Evolutionary conservation across 2,329 filamentous ascomycete species (phyloP).

Genomic region (Helminthosporium solani): DNA sequence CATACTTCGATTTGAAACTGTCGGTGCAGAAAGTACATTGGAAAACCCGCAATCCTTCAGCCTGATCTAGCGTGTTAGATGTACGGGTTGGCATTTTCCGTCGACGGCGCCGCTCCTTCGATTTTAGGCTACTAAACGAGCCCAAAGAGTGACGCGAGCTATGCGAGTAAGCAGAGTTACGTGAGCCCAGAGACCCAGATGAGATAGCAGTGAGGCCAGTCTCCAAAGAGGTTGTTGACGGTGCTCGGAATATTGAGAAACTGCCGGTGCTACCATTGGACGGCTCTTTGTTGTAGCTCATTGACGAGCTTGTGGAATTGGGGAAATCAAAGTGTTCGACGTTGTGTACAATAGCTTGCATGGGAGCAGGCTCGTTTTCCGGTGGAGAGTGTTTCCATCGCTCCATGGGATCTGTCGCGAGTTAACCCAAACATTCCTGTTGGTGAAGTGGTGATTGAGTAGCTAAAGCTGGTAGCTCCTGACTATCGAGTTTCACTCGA

Average conservation of each 20-base stretch:
- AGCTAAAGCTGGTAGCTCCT: conserved; percentile 1
- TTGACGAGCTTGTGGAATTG: conserved; percentile 33
- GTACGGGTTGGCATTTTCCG: conserved; percentile 50
- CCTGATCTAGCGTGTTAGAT: conserved; percentile 21
- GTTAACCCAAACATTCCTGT: conserved; percentile 43
- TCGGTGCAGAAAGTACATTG: conserved; percentile 46
- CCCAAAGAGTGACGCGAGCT: conserved; percentile 58
- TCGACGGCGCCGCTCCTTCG: conserved; percentile 58
- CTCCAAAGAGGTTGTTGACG: conserved; percentile 56
- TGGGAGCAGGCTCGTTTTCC: conserved; percentile 66
- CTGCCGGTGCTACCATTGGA: conserved; percentile 52
- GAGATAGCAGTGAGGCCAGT: conserved; percentile 53
- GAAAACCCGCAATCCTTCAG: conserved; percentile 28
- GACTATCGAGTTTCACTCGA: conserved; percentile 13
- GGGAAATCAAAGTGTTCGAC: conserved; percentile 46
- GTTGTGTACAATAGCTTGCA: conserved; percentile 64
- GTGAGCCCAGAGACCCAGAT: conserved; percentile 55
- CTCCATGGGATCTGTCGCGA: conserved; percentile 61
- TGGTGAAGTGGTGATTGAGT: conserved; percentile 13
- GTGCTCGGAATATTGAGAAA: conserved; percentile 54
- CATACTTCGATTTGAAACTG: conserved; percentile 43
- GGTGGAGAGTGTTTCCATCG: conserved; percentile 69
- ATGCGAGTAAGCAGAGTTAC: conserved; percentile 58
- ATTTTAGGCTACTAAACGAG: conserved; percentile 55
- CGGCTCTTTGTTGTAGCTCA: conserved; percentile 47